A percentile compares a stretch with the other conserved stretches of the same genome.
Conservation (phyloP, 2,329 filamentous ascomycete species). For the Aspergillus sp. region DNA sequence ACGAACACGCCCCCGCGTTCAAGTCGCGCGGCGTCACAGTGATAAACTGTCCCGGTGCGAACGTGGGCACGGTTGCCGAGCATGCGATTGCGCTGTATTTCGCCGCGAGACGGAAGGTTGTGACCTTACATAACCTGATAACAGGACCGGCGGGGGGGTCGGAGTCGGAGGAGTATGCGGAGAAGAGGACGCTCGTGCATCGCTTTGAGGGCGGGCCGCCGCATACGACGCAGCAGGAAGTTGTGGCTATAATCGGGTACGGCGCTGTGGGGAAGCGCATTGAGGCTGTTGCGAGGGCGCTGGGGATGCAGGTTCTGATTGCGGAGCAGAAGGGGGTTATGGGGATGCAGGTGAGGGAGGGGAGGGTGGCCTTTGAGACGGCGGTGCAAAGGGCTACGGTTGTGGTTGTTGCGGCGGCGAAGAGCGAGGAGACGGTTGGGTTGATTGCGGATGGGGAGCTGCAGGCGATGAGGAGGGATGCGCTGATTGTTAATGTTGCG, state of each 20-base stretch:
- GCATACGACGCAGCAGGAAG: slow-evolving; percentile 3
- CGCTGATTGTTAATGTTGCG: slow-evolving; percentile 50
- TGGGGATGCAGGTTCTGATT: slow-evolving; percentile 52
- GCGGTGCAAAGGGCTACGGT: slow-evolving; percentile 29
- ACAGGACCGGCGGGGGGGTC: no score
- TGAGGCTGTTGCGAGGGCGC: slow-evolving; percentile 35
- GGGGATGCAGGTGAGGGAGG: slow-evolving; percentile 17
- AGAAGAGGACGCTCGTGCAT: slow-evolving; percentile 39
- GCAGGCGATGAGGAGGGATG: slow-evolving; percentile 37
- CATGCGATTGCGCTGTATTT: slow-evolving; percentile 54
- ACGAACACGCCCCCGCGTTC: slow-evolving; percentile 38
- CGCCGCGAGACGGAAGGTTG: slow-evolving; percentile 45
- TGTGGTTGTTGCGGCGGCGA: slow-evolving; percentile 30
- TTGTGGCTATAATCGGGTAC: slow-evolving; percentile 45
- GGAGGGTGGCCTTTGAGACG: slow-evolving; percentile 28
- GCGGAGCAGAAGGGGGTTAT: slow-evolving; percentile 45
- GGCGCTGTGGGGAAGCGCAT: slow-evolving; percentile 44
- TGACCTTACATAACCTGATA: slow-evolving; percentile 33
- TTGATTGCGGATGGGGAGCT: slow-evolving; percentile 42
- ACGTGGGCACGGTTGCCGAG: slow-evolving; percentile 50
- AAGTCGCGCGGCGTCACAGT: slow-evolving; percentile 45
- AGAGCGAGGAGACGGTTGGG: slow-evolving; percentile 30
- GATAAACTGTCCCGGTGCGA: slow-evolving; percentile 48
- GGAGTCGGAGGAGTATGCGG: slow-evolving; percentile 29
- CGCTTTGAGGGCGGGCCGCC: slow-evolving; percentile 40